phyloP scores from a whole-genome alignment of 1,284 basidiomycete species.

The Flammula alnicola region DNA sequence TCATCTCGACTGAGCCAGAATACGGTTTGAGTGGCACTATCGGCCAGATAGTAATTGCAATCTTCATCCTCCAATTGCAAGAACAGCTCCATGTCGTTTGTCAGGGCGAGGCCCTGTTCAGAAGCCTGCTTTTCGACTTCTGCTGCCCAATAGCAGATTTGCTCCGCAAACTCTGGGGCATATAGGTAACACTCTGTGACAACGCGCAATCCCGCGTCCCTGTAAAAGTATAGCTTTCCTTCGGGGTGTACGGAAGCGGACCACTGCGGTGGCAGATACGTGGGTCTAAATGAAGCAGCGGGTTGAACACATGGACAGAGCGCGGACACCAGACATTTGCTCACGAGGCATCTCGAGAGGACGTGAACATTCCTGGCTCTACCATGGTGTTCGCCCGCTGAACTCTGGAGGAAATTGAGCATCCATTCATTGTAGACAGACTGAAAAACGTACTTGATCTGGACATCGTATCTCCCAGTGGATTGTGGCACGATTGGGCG shows the following conservation, averaged over 20 bases:
- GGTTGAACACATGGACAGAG: background rate
- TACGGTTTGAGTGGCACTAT: slow-evolving; percentile 44
- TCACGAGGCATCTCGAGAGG: slow-evolving; percentile 28
- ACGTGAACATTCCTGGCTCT: slow-evolving; percentile 31
- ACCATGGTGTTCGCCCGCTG: slow-evolving; percentile 25
- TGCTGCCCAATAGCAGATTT: slow-evolving; percentile 33
- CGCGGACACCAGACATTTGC: slow-evolving; percentile 4
- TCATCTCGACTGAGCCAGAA: slow-evolving; percentile 55
- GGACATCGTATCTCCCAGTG: slow-evolving; percentile 25
- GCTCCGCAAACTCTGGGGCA: slow-evolving; percentile 31
- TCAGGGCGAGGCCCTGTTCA: slow-evolving; percentile 35
- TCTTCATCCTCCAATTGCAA: slow-evolving; percentile 46
- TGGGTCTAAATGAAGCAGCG: slow-evolving; percentile 27
- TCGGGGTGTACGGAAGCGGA: slow-evolving; percentile 51
- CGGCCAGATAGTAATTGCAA: slow-evolving; percentile 62
- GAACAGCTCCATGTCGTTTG: slow-evolving; percentile 51
- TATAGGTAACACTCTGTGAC: slow-evolving; percentile 57
- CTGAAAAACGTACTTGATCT: slow-evolving; percentile 13
- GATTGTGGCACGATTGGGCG: slow-evolving; percentile 14
- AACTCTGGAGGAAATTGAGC: slow-evolving; percentile 25
- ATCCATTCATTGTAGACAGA: background rate
- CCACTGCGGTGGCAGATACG: slow-evolving; percentile 49
- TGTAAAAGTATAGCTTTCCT: slow-evolving; percentile 52
- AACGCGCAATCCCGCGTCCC: slow-evolving; percentile 34
- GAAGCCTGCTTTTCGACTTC: slow-evolving; percentile 34